Conservation (phyloP, 768 basidiomycete species). For the Lactarius akahatsu region DNA sequence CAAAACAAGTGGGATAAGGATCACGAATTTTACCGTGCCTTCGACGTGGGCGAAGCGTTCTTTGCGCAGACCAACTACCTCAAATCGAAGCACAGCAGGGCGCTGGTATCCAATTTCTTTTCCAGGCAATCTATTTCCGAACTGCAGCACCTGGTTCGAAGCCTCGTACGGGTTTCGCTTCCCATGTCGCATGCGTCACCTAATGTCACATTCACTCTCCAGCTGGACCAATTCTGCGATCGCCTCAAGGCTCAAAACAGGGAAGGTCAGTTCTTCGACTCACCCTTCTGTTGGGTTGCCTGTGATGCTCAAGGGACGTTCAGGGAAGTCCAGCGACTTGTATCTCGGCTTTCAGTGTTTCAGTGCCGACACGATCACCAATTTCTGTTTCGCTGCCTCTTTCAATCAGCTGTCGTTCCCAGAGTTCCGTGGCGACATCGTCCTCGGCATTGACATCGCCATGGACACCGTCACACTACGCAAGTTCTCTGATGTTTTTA, state of each 20-base stretch:
- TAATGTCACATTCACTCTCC: background rate
- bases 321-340: slow-evolving; percentile 36
- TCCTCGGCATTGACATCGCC: slow-evolving; percentile 36
- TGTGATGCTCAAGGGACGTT: background rate
- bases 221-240: slow-evolving; percentile 39
- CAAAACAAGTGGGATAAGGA: slow-evolving; percentile 41
- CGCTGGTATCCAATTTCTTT: slow-evolving; percentile 40
- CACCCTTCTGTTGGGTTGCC: no score
- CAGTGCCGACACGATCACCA: slow-evolving; percentile 45
- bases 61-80: slow-evolving; percentile 40
- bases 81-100: slow-evolving; percentile 37
- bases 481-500: slow-evolving; percentile 11
- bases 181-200: background rate
- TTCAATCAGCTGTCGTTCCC: slow-evolving; percentile 36
- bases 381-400: slow-evolving; percentile 42
- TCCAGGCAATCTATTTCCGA: slow-evolving; percentile 40
- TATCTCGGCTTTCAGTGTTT: slow-evolving; percentile 44
- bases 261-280: background rate
- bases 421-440: slow-evolving; percentile 39
- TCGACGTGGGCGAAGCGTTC: slow-evolving; percentile 38
- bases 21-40: slow-evolving; percentile 39
- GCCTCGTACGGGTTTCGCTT: slow-evolving; percentile 31
- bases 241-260: slow-evolving; percentile 17
- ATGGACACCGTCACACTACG: slow-evolving; percentile 32
- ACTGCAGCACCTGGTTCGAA: slow-evolving; percentile 39